Evolutionary conservation across 2,329 filamentous ascomycete genomes (phyloP), one percentile per base, ranked within the genome.

Genomic region (Aspergillus proliferans): DNA sequence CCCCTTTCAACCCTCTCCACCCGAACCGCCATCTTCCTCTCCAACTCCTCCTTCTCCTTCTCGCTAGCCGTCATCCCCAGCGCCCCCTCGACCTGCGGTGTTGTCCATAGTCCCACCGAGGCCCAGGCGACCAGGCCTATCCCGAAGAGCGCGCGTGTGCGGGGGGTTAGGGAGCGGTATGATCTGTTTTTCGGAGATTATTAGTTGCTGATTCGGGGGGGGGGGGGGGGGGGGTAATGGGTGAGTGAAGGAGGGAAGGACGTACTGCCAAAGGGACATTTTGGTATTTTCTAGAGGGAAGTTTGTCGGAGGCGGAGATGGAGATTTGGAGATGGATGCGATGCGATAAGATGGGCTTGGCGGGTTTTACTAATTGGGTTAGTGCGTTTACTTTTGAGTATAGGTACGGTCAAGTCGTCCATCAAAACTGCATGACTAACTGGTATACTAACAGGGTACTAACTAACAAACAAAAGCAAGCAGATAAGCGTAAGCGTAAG

Each of bases 111-210:
- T 14, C 88, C 91, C 38, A 82, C 72, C 38, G 76, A 72, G 12
- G 88, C 88, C 81, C 89, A 95, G 30, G 81, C 81, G 62, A 95
- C 82, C 56, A 95, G 71, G 58, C 83, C 86, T 44, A 83, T 66
- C 58, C 91, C 91, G 54, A 95, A 77, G 43, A 84, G 71, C 39
- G 88, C 71, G 49, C 87, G 86, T 21, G 86, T 85, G 58, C 80
- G 84, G 15, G 85, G 80, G 3, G 84, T 73, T 47, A 95, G 83
- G 59, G 80, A 82, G 63, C 79, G 84, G 74, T 90, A 95, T 46
- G 83, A 76, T 61, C 84, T 87, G 48, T 28, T 45, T 14, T 36
- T n/a, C 4, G 15, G 18, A 3, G 5, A 9, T n/a, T n/a, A 3
- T n/a, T 10, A n/a, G 15, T 19, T 40, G n/a, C 21, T 39, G 6